phyloP scores from a whole-genome alignment of 176 grass and related monocot genomes.

The Leersia perrieri region DNA sequence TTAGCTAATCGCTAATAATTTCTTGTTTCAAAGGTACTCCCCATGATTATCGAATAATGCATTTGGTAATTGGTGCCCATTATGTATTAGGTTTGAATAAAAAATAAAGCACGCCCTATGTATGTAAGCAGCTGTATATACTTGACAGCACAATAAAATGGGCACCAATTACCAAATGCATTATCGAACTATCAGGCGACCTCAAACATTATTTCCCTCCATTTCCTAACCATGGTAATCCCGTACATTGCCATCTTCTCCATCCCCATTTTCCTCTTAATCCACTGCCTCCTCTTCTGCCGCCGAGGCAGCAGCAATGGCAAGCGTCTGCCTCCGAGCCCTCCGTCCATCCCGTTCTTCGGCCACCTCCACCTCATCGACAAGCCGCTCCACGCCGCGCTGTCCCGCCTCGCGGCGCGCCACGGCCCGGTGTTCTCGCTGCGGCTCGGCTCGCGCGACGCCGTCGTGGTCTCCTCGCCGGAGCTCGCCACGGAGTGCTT shows the following conservation, averaged over 20 bases:
- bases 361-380: slow-evolving; percentile 62
- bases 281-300: background rate
- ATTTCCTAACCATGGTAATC: background rate
- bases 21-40: no score
- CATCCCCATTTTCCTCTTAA: no score
- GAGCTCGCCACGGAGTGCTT: slow-evolving; percentile 46
- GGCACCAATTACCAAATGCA: no score
- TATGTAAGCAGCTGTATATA: no score
- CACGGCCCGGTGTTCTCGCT: slow-evolving; percentile 53
- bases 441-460: slow-evolving; percentile 45
- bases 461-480: slow-evolving; percentile 50
- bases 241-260: background rate
- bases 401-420: slow-evolving; percentile 37
- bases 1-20: no score
- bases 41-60: no score
- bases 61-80: no score
- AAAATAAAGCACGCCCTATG: no score
- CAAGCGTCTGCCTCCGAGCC: background rate
- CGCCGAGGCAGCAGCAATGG: background rate
- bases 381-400: slow-evolving; percentile 43
- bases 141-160: no score
- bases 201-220: no score
- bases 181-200: no score
- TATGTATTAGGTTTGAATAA: no score
- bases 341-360: slow-evolving; percentile 28